Conservation (phyloP, 805 yeast genomes). For the Candida khao-thaluensis region DNA sequence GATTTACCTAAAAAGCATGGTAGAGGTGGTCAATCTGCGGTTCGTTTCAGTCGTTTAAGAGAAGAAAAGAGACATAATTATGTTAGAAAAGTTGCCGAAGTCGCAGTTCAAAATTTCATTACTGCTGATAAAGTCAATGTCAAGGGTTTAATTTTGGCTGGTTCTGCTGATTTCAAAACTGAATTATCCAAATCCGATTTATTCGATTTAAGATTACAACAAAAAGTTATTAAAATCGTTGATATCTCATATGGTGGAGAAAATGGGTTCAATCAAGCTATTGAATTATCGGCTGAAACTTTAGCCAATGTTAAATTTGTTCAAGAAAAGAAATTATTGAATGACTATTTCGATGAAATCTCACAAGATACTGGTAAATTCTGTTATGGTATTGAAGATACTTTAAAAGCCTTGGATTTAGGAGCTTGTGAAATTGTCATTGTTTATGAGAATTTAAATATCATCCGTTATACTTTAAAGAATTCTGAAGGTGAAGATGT, state of each 20-base stretch:
- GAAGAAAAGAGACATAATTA: constrained; percentile 99
- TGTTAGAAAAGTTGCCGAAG: constrained; percentile 97
- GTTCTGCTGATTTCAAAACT: constrained; percentile 98
- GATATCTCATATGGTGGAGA: constrained; percentile 99
- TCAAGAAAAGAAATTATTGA: constrained; percentile 95
- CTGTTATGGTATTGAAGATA: constrained; percentile 97
- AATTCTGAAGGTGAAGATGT: constrained; percentile 79
- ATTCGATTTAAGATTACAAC: constrained; percentile 85
- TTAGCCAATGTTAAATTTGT: constrained; percentile 95
- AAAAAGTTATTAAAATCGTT: constrained; percentile 86
- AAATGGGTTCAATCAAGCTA: constrained; percentile 99
- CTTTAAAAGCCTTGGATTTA: constrained; percentile 90
- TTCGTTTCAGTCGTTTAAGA: constrained; percentile 98
- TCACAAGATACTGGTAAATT: constrained; percentile 96
- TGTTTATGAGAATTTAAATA: constrained; percentile 89
- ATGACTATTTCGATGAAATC: constrained; percentile 92
- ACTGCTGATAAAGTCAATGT: constrained; percentile 93
- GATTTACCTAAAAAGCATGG: constrained; percentile 99
- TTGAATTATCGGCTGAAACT: constrained; percentile 95
- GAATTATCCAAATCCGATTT: constrained; percentile 90
- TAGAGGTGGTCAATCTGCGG: constrained; percentile 99
- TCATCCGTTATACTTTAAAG: constrained; percentile 77
- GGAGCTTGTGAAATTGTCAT: constrained; percentile 95
- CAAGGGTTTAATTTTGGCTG: constrained; percentile 93
- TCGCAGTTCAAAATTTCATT: constrained; percentile 95